phyloP scores from a whole-genome alignment of 208 protist genomes.

The Tetramitus jugosus region DNA sequence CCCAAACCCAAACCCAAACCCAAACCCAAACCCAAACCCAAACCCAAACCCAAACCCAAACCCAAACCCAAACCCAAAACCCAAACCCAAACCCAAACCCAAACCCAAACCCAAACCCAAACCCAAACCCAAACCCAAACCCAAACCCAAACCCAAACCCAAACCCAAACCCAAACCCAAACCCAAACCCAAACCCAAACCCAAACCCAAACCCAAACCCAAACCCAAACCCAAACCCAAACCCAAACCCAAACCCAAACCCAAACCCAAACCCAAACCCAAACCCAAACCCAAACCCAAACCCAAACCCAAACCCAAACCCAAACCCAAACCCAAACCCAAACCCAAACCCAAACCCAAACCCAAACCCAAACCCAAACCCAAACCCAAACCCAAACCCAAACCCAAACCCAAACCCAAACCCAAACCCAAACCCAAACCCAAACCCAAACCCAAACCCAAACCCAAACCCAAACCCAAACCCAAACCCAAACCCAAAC shows the following conservation, averaged over 20 bases:
- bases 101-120: slow-evolving; percentile 46
- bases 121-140: slow-evolving; percentile 23
- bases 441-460: slow-evolving; percentile 31
- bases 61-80: too few relatives aligned
- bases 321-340: slow-evolving; percentile 41
- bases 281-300: slow-evolving; percentile 42
- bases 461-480: slow-evolving; percentile 41
- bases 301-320: slow-evolving; percentile 40
- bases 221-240: slow-evolving; percentile 37
- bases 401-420: slow-evolving; percentile 44
- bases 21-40: slow-evolving; percentile 35
- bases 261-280: slow-evolving; percentile 21
- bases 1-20: slow-evolving; percentile 47
- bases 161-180: slow-evolving; percentile 41
- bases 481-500: slow-evolving; percentile 40
- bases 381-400: slow-evolving; percentile 48
- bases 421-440: slow-evolving; percentile 44
- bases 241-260: slow-evolving; percentile 44
- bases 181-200: slow-evolving; percentile 44
- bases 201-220: slow-evolving; percentile 43
- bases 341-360: slow-evolving; percentile 42
- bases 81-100: slow-evolving; percentile 41
- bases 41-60: slow-evolving; percentile 47
- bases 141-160: slow-evolving; percentile 43
- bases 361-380: slow-evolving; percentile 47